A percentile compares a stretch with the other conserved stretches of the same genome.
phyloP scores from a whole-genome alignment of 2,329 filamentous ascomycete genomes.

The Didymella pomorum region DNA sequence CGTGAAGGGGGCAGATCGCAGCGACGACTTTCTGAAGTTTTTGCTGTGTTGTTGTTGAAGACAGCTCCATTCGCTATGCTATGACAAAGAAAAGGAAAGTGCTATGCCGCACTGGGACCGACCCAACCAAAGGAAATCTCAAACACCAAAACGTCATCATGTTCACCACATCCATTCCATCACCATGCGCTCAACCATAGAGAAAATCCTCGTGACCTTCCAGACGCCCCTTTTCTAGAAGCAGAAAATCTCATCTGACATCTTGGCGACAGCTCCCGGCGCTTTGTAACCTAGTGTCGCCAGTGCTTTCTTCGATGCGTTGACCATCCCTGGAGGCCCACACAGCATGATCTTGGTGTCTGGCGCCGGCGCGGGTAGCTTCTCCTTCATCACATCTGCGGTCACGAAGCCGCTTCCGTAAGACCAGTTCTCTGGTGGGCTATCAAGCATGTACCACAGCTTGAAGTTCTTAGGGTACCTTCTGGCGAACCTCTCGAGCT shows the following conservation, averaged over 20 bases:
- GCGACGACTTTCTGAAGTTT: too few relatives aligned
- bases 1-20: background rate
- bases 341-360: constrained; percentile 66
- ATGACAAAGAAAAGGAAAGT: constrained; percentile 9
- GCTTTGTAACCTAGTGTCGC: constrained; percentile 59
- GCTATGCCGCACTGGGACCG: constrained; percentile 3
- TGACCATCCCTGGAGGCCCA: constrained; percentile 66
- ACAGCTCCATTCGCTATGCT: constrained; percentile 18
- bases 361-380: constrained; percentile 56
- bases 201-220: background rate
- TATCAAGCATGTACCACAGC: constrained; percentile 63
- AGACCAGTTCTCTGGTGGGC: constrained; percentile 19
- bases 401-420: constrained; percentile 43
- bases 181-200: background rate
- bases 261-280: constrained; percentile 60
- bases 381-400: constrained; percentile 59
- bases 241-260: constrained; percentile 64
- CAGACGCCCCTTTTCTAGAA: constrained; percentile 49
- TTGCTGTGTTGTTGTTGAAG: background rate
- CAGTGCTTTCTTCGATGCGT: constrained; percentile 60
- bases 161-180: background rate
- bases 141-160: background rate
- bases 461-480: constrained; percentile 62
- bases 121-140: constrained; percentile 4
- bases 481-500: constrained; percentile 64